Evolutionary conservation across 148 eudicot species (phyloP), one percentile per base, ranked within the genome.

Genomic region (Rhododendron ovatum): DNA sequence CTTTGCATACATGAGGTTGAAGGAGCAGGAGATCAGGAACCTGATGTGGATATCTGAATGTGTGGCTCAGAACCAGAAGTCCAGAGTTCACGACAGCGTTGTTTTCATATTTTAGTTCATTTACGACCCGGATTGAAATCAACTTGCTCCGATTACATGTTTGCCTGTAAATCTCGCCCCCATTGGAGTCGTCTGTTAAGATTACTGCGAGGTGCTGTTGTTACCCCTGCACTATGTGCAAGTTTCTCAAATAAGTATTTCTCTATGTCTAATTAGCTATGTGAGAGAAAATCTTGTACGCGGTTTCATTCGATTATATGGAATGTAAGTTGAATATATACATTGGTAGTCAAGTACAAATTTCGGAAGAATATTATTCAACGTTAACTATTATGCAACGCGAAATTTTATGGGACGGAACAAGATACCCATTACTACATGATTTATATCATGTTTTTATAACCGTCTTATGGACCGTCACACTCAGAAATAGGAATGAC

Each of bases 31-130:
- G 92, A 96, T 96, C 90, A 90, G 99, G 90, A 96, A 96, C 89
- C 89, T 96, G 90, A 95, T 96, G 99, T 96, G 99, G 99, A 96
- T 96, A 88, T 96, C 99, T 2, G 99, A 96, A 87, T 96, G 99
- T 74, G 99, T 96, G 87, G 98, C 98, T 41, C 99, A 96, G 87
- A 95, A 95, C 94, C 99, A 96, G 88, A 96, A 96, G 88, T 92
- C 99, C 18, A 86, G 99, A 86, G 99, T 96, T 26, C 99, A 96
- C n/a, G 98, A 96, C 88, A 96, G 99, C 45, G 99, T 96, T 53
- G 99, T 96, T 87, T 94, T 95, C 91, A 96, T 94, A 85, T 96
- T 96, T 91, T 96, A 95, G 85, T 74, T 67, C 33, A 63, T 50
- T 13, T n/a, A 20, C 4, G 33, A 20, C 48, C 48, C 26, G 4